Evolutionary conservation across 2,329 filamentous ascomycete genomes (phyloP), one percentile per base, ranked within the genome.

Genomic region (Pyrenophora tritici-repentis): DNA sequence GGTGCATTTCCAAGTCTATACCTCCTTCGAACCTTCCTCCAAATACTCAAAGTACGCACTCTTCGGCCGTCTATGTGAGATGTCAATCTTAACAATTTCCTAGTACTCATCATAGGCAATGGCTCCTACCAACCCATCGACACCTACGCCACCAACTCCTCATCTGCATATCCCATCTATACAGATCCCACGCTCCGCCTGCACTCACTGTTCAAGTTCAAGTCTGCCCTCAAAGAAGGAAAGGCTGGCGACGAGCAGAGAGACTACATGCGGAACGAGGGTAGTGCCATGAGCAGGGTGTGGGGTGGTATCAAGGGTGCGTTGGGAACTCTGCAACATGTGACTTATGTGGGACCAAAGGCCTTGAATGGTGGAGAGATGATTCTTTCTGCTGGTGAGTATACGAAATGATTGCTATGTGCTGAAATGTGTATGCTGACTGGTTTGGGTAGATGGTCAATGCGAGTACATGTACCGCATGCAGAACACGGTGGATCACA

Each of bases 401-500:
- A 10, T 5, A 17, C 17, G 1, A 5, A 5, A 4, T 14, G 9
- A 2, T 0, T 7, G 2, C 1, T 7, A 3, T 10, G 2, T 31
- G 16, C 24, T 3, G 24, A 39, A 2, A 10, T 9, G 3, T 14
- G 13, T 14, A n/a, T 43, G 33, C 40, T 56, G n/a, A 53, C n/a
- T 2, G 8, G 6, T 12, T 9, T 8, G 6, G n/a, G 2, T 34
- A 64, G 63, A 62, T 42, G 61, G 61, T 1, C 37, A 51, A 9
- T 64, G 61, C 45, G 61, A 66, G 36, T 65, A 59, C 12, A 62
- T 65, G 6, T 57, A 64, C 34, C 56, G 63, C 10, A 66, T 66
- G 63, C 63, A 66, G 36, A 66, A 62, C 17, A 65, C 62, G 1
- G 62, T 65, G 2, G 63, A 66, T 34, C 63, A 66, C 29, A 62